Conservation (phyloP, 805 yeast genomes). For the Suhomyces sp. region DNA sequence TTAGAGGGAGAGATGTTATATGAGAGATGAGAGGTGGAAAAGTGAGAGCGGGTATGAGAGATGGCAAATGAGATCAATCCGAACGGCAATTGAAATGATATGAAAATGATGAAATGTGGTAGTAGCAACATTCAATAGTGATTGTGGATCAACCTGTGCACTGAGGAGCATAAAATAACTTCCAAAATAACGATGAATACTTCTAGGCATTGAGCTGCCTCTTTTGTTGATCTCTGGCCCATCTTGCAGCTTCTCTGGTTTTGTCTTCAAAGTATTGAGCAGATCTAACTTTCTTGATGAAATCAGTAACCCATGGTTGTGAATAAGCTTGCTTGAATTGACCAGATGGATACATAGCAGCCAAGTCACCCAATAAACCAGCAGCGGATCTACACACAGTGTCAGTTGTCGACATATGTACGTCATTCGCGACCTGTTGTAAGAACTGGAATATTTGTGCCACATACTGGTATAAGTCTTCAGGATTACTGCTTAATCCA, state of each 20-base stretch:
- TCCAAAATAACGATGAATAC: too few relatives aligned
- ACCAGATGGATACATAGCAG: slow-evolving; percentile 80
- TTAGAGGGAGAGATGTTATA: too few relatives aligned
- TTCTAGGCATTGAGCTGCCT: slow-evolving; percentile 22
- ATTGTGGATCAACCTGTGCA: too few relatives aligned
- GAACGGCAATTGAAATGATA: too few relatives aligned
- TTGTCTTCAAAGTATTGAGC: slow-evolving; percentile 58
- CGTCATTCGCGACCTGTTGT: slow-evolving; percentile 56
- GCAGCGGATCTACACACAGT: slow-evolving; percentile 78
- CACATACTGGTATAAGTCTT: slow-evolving; percentile 61
- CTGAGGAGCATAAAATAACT: too few relatives aligned
- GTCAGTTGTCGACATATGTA: slow-evolving; percentile 61
- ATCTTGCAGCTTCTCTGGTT: slow-evolving; percentile 90
- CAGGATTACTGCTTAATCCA: slow-evolving; percentile 74
- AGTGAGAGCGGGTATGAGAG: too few relatives aligned
- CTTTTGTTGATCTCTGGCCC: slow-evolving; percentile 91
- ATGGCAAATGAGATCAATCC: too few relatives aligned
- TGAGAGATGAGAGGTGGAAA: slow-evolving; percentile 11
- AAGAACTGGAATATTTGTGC: slow-evolving; percentile 71
- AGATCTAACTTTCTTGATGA: slow-evolving; percentile 70
- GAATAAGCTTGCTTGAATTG: slow-evolving; percentile 63
- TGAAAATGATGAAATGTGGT: too few relatives aligned
- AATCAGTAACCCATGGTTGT: slow-evolving; percentile 77
- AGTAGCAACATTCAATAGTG: too few relatives aligned
- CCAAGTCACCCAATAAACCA: slow-evolving; percentile 91